Evolutionary conservation across 805 yeast genomes (phyloP).

Genomic region (Wickerhamiella azymoides): DNA sequence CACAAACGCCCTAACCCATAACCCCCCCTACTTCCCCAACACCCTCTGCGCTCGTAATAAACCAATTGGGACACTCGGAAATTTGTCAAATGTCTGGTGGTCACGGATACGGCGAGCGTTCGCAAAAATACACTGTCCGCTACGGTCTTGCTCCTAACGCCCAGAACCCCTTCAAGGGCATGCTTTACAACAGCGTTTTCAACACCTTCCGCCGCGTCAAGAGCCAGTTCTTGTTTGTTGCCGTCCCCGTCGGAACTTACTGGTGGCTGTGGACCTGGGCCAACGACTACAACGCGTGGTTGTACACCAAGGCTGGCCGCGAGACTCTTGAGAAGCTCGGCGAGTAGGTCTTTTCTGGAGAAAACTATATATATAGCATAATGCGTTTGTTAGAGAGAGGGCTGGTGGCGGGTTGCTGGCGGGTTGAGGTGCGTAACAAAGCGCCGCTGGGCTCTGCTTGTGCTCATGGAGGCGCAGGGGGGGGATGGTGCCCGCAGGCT

Average conservation of each 20-base stretch:
- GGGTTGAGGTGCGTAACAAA: no score
- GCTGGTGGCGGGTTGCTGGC: no score
- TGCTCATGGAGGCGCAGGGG: no score
- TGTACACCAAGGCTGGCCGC: slow-evolving; percentile 96
- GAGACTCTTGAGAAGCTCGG: slow-evolving; percentile 60
- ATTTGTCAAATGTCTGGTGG: slow-evolving; percentile 13
- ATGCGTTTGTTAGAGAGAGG: no score
- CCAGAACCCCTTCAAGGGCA: slow-evolving; percentile 81
- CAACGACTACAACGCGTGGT: slow-evolving; percentile 76
- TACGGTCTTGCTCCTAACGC: slow-evolving; percentile 91
- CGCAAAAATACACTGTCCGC: slow-evolving; percentile 35
- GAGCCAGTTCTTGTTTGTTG: slow-evolving; percentile 65
- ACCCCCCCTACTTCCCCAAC: background rate
- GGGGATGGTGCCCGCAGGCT: no score
- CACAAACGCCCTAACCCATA: background rate
- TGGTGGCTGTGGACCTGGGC: slow-evolving; percentile 82
- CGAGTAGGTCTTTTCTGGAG: background rate
- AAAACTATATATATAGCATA: background rate
- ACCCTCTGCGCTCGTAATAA: background rate
- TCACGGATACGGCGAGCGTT: slow-evolving; percentile 29
- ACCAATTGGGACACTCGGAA: slow-evolving; percentile 3
- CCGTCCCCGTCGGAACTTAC: slow-evolving; percentile 63
- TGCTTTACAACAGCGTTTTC: slow-evolving; percentile 72
- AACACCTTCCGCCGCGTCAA: slow-evolving; percentile 90
- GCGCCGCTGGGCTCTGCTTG: no score